Evolutionary conservation across 352 stramenopile genomes (phyloP), one percentile per base, ranked within the genome.

Genomic region (Globisporangium nodosum): DNA sequence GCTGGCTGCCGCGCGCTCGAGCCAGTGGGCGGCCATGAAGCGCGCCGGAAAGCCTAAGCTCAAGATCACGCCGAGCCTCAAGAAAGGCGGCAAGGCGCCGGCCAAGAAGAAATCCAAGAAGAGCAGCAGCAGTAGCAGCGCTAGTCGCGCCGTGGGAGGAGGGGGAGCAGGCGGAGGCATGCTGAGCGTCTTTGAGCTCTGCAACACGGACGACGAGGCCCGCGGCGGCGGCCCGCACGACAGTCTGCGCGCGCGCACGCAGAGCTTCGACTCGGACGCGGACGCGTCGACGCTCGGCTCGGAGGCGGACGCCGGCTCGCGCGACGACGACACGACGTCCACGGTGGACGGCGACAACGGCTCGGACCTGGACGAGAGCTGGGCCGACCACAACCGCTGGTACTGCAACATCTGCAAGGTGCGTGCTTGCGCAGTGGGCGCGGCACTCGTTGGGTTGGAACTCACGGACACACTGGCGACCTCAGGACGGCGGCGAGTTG

Each of bases 401-500:
- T 95, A 95, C 67, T 95, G 85, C 69, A 95, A 95, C 63, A 92
- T 95, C 37, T 95, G 85, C 73, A 95, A 95, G 61, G 64, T 71
- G 43, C 37, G 47, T 7, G 5, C 1, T 18, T 1, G 20, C 21
- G 42, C 15, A 9, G 40, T 21, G 31, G 37, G 27, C 31, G 13
- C 30, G 40, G 13, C 9, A 54, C 5, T 61, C 27, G 11, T 33
- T 8, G 16, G n/a, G n/a, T 15, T 45, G 30, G 12, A n/a, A 56
- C 52, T 39, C 27, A 46, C 30, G 7, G 11, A 37, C 16, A n/a
- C 27, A 49, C 7, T 12, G 21, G 39, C 24, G 24, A 27, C 24
- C 24, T 27, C 20, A 61, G 53, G 87, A 92, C 39, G 81, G 80
- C 48, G 91, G 90, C 39, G 85, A 96, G 58, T 54, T 97, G 49